A percentile compares a stretch with the other conserved stretches of the same genome.
phyloP scores from a whole-genome alignment of 768 basidiomycete species.

The Hortiboletus flavorubellus region DNA sequence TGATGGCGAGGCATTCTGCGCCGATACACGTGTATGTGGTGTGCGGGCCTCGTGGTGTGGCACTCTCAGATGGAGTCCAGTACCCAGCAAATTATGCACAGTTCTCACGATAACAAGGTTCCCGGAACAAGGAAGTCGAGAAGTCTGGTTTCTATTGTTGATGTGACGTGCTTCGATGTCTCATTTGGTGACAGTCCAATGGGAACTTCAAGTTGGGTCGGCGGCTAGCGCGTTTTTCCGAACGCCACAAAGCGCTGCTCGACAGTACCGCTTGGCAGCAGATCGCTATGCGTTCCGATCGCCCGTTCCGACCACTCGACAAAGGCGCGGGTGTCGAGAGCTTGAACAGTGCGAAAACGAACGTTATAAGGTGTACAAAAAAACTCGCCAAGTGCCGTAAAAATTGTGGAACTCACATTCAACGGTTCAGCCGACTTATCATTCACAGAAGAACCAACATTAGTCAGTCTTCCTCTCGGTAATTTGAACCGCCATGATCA shows the following conservation, averaged over 20 bases:
- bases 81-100: not conserved
- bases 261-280: not conserved
- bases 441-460: conserved; percentile 12
- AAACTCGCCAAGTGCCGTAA: conserved; percentile 21
- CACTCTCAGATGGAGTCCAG: not conserved
- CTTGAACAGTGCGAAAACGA: not conserved
- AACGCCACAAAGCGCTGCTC: conserved; percentile 27
- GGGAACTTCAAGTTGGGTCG: not conserved
- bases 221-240: conserved; percentile 1
- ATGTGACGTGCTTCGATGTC: conserved; percentile 6
- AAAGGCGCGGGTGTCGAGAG: not conserved
- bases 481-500: not conserved
- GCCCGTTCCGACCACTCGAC: not conserved
- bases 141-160: conserved; percentile 22
- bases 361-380: not conserved
- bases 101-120: conserved; percentile 13
- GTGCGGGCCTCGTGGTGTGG: conserved; percentile 17
- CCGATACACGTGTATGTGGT: conserved; percentile 13
- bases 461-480: conserved; percentile 16
- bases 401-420: conserved; percentile 2
- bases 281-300: conserved; percentile 1
- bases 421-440: conserved; percentile 1
- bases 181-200: conserved; percentile 5
- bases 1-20: not conserved
- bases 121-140: conserved; percentile 20